Conservation (phyloP, 345 rosid species). For the Eucalyptus cloeziana region DNA sequence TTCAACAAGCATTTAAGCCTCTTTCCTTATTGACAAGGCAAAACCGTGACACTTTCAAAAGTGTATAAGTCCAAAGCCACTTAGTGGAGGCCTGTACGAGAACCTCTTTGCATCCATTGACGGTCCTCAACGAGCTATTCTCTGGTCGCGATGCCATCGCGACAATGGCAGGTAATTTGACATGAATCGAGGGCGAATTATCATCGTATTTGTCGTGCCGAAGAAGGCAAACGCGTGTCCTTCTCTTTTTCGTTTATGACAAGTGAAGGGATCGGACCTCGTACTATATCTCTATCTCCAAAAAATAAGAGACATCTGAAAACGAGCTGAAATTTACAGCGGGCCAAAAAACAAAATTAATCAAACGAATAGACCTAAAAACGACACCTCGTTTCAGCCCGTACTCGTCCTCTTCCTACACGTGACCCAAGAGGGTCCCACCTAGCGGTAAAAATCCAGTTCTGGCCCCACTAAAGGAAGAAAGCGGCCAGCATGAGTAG, state of each 20-base stretch:
- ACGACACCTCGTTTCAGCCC: neutral
- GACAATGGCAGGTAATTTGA: neutral
- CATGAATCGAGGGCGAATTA: neutral
- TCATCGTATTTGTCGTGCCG: neutral
- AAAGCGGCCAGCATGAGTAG: neutral
- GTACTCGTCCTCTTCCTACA: conserved; percentile 21
- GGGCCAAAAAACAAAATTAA: neutral
- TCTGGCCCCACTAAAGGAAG: neutral
- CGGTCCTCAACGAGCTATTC: neutral
- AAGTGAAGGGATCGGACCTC: neutral
- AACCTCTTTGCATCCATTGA: neutral
- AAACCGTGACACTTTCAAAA: rapidly evolving
- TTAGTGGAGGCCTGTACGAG: neutral
- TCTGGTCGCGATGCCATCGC: neutral
- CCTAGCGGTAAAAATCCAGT: neutral
- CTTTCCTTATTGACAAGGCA: neutral
- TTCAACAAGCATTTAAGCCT: neutral
- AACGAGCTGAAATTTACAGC: conserved; percentile 17
- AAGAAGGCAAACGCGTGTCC: neutral
- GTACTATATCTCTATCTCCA: neutral
- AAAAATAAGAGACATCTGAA: neutral
- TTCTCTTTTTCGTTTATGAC: neutral
- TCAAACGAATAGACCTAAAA: neutral
- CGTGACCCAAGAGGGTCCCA: conserved; percentile 12
- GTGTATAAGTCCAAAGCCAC: neutral